A percentile compares a stretch with the other conserved stretches of the same genome.
Conservation (phyloP, 768 basidiomycete species). For the Russula lepida region DNA sequence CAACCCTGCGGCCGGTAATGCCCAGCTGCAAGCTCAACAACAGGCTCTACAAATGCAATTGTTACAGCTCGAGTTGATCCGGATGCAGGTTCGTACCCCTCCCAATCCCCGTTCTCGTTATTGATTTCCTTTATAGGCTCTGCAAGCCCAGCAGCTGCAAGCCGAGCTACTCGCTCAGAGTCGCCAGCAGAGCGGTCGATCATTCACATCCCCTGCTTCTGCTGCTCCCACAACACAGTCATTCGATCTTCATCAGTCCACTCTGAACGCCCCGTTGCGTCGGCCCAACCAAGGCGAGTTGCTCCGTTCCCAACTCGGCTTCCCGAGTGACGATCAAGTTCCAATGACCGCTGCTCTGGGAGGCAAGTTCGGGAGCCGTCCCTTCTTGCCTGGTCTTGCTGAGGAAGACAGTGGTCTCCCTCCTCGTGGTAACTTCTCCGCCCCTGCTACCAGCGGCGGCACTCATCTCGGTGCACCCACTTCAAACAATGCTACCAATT, state of each 20-base stretch:
- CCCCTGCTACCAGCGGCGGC: constrained; percentile 65
- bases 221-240: constrained; percentile 58
- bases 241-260: constrained; percentile 56
- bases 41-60: constrained; percentile 76
- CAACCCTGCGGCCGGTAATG: constrained; percentile 32
- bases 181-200: constrained; percentile 45
- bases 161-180: constrained; percentile 59
- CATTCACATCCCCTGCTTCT: constrained; percentile 54
- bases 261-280: constrained; percentile 51
- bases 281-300: constrained; percentile 64
- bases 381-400: constrained; percentile 36
- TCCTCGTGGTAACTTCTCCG: constrained; percentile 31
- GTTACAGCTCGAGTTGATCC: constrained; percentile 76
- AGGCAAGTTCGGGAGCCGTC: constrained; percentile 67
- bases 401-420: constrained; percentile 30
- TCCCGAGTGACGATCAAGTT: constrained; percentile 47
- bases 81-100: constrained; percentile 55
- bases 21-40: constrained; percentile 40
- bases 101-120: constrained; percentile 12
- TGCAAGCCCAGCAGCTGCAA: constrained; percentile 72
- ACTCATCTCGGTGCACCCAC: constrained; percentile 53
- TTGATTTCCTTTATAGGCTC: constrained; percentile 34
- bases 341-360: constrained; percentile 78
- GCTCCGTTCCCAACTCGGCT: constrained; percentile 50
- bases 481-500: constrained; percentile 31